phyloP scores from a whole-genome alignment of 257 asterid genomes.

The Parsonsia alboflavescens region DNA sequence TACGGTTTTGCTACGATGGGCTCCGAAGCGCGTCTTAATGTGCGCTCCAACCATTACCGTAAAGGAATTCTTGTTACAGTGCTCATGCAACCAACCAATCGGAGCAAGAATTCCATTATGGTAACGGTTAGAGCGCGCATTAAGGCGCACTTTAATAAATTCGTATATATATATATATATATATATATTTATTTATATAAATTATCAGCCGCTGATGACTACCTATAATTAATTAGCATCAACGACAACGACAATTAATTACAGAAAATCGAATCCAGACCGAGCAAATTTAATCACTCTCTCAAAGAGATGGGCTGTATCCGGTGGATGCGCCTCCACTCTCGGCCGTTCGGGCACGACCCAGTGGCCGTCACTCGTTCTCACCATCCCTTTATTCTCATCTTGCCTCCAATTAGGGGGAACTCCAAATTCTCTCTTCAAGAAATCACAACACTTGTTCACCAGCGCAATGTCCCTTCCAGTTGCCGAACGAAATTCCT shows the following conservation, averaged over 20 bases:
- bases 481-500: slow-evolving; percentile 26
- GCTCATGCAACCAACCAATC: too few species aligned
- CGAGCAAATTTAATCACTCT: slow-evolving; percentile 56
- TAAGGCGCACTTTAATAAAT: too few species aligned
- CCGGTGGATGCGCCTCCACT: slow-evolving; percentile 66
- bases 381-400: slow-evolving; percentile 73
- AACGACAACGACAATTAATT: slow-evolving; percentile 5
- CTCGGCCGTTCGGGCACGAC: slow-evolving; percentile 54
- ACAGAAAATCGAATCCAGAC: slow-evolving; percentile 32
- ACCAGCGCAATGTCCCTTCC: slow-evolving; percentile 64
- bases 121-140: too few species aligned
- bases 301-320: slow-evolving; percentile 76
- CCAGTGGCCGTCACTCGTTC: slow-evolving; percentile 58
- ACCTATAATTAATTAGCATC: neutral
- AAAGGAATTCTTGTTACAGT: too few species aligned
- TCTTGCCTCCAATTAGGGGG: slow-evolving; percentile 83
- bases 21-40: too few species aligned
- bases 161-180: too few species aligned
- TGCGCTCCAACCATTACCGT: too few species aligned
- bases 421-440: slow-evolving; percentile 45
- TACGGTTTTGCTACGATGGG: too few species aligned
- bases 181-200: too few species aligned
- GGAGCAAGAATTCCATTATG: too few species aligned
- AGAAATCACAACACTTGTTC: slow-evolving; percentile 53
- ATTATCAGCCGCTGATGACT: too few species aligned